Evolutionary conservation across 805 yeast species (phyloP), one percentile per base, ranked within the genome.

Genomic region (Wickerhamomyces bovis): DNA sequence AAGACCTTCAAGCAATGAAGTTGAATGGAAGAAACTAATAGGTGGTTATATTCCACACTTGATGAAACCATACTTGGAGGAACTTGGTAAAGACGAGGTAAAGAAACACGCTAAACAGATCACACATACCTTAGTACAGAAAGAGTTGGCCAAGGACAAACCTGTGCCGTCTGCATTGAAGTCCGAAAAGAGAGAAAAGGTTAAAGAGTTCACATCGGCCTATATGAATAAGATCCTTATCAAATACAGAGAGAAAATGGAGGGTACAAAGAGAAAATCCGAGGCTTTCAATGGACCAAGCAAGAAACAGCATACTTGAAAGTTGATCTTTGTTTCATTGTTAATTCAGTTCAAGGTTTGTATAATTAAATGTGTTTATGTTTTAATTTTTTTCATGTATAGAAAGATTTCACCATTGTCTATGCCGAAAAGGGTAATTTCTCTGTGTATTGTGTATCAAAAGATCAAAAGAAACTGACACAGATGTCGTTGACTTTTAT

Each of bases 51-150:
- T 92, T 11, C 97, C 97, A 10, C 89, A 89, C 57, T 64, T 85
- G 58, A 71, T 90, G 45, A 80, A 81, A 53, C 78, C 77, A 53
- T 79, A 84, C 62, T 83, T 79, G 53, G 61, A 70, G 3, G 81
- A 80, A 45, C 70, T 92, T 20, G 89, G 89, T 5, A 81, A 79
- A 48, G 95, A 85, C 5, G 73, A 79, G 46, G 59, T 88, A 44
- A 92, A 90, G 65, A 75, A 75, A 35, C 84, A 89, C 65, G 87
- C 96, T 3, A 77, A 80, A 50, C 96, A 89, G 43, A 79, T 92
- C 47, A 89, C 83, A 6, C 76, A 80, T 52, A 66, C 71, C 0
- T 68, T 94, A 39, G 78, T 81, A 0, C 72, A 74, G 5, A 94
- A 92, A 62, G 97, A 89, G 62, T 50, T 63, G 25, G 65, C 66